Percentiles rank a stretch among this genome's conserved stretches.
Evolutionary conservation across 2,329 filamentous ascomycete genomes (phyloP).

Genomic region (Exophiala calicioides): DNA sequence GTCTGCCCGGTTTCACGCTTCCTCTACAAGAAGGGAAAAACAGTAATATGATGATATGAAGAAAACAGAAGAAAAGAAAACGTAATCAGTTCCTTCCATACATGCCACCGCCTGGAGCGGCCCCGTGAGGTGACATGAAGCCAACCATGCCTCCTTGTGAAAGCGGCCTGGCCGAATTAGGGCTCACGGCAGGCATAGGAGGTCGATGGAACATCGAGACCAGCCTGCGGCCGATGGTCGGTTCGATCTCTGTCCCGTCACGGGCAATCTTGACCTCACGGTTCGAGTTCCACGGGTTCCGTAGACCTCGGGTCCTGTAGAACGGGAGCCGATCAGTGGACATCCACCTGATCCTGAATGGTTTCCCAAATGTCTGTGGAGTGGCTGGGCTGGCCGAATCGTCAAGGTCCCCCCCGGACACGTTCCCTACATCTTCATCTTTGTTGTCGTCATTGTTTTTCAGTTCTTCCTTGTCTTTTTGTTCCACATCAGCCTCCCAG

Average conservation of each 20-base stretch:
- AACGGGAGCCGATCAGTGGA: constrained; percentile 83
- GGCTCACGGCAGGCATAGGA: constrained; percentile 10
- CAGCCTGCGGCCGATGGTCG: constrained; percentile 72
- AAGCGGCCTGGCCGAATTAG: constrained; percentile 8
- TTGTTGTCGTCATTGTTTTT: too few species aligned
- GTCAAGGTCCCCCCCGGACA: constrained; percentile 25
- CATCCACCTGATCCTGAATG: constrained; percentile 88
- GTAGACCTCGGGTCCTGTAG: constrained; percentile 79
- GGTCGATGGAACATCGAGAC: constrained; percentile 67
- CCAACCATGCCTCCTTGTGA: constrained; percentile 15
- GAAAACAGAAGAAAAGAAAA: constrained; percentile 7
- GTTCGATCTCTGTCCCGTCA: constrained; percentile 91
- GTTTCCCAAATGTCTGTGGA: constrained; percentile 78
- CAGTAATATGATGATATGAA: too few species aligned
- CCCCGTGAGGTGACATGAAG: constrained; percentile 17
- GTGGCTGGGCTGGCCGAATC: constrained; percentile 22
- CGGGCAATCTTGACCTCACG: constrained; percentile 93
- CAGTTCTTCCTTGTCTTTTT: constrained; percentile 50
- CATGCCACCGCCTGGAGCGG: constrained; percentile 19
- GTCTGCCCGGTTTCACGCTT: too few species aligned
- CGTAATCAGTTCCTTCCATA: constrained; percentile 20
- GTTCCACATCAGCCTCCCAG: constrained; percentile 74
- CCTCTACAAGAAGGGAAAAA: too few species aligned
- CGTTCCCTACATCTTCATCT: constrained; percentile 24
- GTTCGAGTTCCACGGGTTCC: constrained; percentile 95